These are phyloP conservation scores for Citeromyces hawaiiensis DNA, from an alignment of 1,139 yeast species.

Conservation along the genomic window DNA sequence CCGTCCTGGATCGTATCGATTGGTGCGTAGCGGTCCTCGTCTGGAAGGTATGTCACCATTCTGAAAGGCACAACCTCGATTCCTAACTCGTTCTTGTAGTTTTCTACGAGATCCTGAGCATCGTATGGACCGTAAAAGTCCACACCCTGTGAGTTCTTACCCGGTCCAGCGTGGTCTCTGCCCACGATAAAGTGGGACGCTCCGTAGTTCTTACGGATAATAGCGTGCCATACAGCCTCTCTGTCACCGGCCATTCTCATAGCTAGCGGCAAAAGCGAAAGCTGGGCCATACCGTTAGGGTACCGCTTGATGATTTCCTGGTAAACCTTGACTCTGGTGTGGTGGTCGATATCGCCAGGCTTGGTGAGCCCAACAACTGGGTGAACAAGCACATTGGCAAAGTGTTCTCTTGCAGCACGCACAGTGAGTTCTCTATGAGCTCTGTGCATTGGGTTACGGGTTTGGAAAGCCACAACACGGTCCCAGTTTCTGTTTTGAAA, in stretches of 20 bases:
- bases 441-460: constrained; percentile 97
- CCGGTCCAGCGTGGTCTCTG: constrained; percentile 98
- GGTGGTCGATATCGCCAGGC: constrained; percentile 97
- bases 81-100: constrained; percentile 62
- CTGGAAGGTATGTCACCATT: constrained; percentile 94
- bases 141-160: constrained; percentile 77
- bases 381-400: constrained; percentile 77
- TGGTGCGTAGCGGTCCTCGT: constrained; percentile 90
- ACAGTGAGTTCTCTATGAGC: constrained; percentile 95
- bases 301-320: constrained; percentile 83
- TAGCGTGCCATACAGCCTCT: constrained; percentile 97
- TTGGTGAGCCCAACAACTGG: constrained; percentile 96
- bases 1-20: constrained; percentile 80
- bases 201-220: constrained; percentile 92
- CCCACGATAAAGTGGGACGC: constrained; percentile 97
- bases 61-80: constrained; percentile 93
- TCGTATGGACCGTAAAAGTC: constrained; percentile 97
- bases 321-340: constrained; percentile 92
- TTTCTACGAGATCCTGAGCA: constrained; percentile 81
- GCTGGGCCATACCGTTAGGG: constrained; percentile 87
- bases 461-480: constrained; percentile 91
- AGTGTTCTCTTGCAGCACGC: constrained; percentile 75
- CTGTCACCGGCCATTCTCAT: constrained; percentile 99
- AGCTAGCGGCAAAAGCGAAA: constrained; percentile 83
- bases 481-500: constrained; percentile 76